A percentile compares a stretch with the other conserved stretches of the same genome.
Conservation (phyloP, 75 land plant species). For the Cunninghamia lanceolata region DNA sequence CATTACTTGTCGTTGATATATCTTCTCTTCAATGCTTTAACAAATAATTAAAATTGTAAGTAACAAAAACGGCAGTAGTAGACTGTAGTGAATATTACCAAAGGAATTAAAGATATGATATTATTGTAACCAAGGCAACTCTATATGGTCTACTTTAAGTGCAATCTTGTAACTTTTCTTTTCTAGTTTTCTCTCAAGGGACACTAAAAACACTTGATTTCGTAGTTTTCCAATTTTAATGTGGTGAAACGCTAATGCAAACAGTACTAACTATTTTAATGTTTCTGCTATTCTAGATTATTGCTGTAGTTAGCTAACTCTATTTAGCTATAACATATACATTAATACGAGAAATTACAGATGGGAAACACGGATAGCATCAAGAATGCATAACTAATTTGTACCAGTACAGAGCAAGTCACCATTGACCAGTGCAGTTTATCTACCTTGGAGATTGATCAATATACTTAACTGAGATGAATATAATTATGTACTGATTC, state of each 20-base stretch:
- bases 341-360: background rate
- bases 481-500: background rate
- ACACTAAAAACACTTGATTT: background rate
- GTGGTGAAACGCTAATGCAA: background rate
- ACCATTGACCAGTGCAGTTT: background rate
- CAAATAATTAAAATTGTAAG: background rate
- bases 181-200: background rate
- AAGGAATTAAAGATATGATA: background rate
- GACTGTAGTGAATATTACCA: background rate
- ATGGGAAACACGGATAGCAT: background rate
- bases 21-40: constrained; percentile 45
- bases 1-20: constrained; percentile 47
- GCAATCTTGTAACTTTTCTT: background rate
- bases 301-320: background rate
- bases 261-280: background rate
- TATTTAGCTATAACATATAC: background rate
- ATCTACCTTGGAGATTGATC: background rate
- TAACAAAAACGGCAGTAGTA: background rate
- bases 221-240: background rate
- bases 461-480: background rate
- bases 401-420: background rate
- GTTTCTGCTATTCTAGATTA: background rate
- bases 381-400: background rate
- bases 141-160: background rate
- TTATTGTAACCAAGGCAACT: background rate